Base-by-base conservation (phyloP, 345 rosid species). In the Populus deltoides region DNA sequence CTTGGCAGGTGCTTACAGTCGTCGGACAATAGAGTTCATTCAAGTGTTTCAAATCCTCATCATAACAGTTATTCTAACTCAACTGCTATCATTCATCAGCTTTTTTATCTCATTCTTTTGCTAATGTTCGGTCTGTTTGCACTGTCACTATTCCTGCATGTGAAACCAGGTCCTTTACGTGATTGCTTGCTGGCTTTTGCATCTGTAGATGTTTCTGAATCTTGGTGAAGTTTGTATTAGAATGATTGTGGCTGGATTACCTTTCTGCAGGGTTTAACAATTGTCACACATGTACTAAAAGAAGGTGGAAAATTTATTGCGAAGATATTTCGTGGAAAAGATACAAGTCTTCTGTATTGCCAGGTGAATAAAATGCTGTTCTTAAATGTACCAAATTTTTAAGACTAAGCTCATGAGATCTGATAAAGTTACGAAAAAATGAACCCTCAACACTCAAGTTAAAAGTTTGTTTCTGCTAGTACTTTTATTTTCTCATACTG, bases 321-420 rank as follows among this genome's bases (percentile, higher is more conserved):
- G 10, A 96, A 93, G 83, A 92, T 96, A 81, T 96, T 96, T 82
- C 95, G 98, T n/a, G 99, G 99, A 78, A 96, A 96, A 83, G 99
- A 96, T 90, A 93, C 99, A 8, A 91, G 94, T 86, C 98, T 96
- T 63, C 87, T 96, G 36, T 96, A 93, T 75, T 89, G 95, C 86
- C 98, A 96, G 93, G 97, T 96, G 83, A 76, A 73, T 78, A 77
- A 47, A 17, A 41, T 47, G 43, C 53, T 47, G 53, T 47, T 47
- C 53, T 41, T 47, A 47, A 47, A 47, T 47, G 16, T 47, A 47
- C 6, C 53, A 15, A 47, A 1, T 29, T 70, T 12, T 66, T 24
- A 69, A 35, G 17, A 70, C 70, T 16, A 31, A 9, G 45, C 27
- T 68, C 61, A 45, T 38, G 13, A 15, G 27, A 35, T 84, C 27